Base-by-base conservation (phyloP, 2,329 filamentous ascomycete genomes). In the Metarhizium anisopliae region DNA sequence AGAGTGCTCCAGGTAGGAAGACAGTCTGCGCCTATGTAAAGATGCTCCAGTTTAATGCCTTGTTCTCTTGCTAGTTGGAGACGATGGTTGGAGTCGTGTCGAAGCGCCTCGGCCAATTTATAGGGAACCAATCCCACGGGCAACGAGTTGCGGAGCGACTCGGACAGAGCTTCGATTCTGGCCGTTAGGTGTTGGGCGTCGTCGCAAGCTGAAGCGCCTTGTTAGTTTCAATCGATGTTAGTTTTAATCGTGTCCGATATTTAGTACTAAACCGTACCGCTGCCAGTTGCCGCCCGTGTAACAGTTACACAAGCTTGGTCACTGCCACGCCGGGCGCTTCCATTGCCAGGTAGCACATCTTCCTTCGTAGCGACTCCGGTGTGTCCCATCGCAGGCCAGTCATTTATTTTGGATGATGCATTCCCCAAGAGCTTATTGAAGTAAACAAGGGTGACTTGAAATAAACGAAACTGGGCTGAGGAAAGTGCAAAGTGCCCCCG, bases 21-120 rank as follows among this genome's bases (percentile, higher is more conserved):
- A 6, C 69, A 69, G 30, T 71, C 64, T 0, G 61, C 53, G 2
- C 61, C 67, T 3, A 70, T 61, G 30, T 38, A 52, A 5, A 71
- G 54, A 0, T 64, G 59, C 1, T 45, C 32, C 0, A 70, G 51
- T 1, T 10, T 2, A 1, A 61, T 25, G 3, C 61, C 61, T 0
- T 57, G 54, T 1, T 18, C 14, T 10, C 54, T 57, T 2, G 69
- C 69, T 18, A 58, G 38, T 1, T 61, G 54, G 0, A 71, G 59
- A 14, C 62, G 63, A 0, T 29, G n/a, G 20, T 66, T 68, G 0
- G 63, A 62, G 4, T 58, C 55, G 11, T 51, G 57, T n/a, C 60
- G 56, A 8, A 70, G 13, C 18, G 62, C 59, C 4, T 59, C 54
- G 7, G 58, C 59, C 50, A 67, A 54, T 16, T 61, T 55, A 3